phyloP scores from a whole-genome alignment of 2,329 filamentous ascomycete species.

The Gremmenia infestans region DNA sequence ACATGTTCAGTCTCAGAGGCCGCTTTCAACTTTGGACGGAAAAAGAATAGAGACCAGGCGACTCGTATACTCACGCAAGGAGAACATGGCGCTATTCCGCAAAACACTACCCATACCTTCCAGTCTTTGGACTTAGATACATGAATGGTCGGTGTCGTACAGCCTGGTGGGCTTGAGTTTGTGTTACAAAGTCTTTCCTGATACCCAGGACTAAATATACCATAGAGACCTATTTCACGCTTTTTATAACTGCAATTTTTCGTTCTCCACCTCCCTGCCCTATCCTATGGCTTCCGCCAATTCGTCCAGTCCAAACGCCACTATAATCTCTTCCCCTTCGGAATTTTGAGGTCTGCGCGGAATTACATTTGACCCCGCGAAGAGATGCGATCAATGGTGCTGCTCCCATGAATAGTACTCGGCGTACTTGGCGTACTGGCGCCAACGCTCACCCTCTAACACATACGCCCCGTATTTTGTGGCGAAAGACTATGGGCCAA shows the following conservation, averaged over 20 bases:
- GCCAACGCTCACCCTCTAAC: slow-evolving; percentile 31
- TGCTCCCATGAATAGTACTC: slow-evolving; percentile 32
- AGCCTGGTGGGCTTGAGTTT: slow-evolving; percentile 44
- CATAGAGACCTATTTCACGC: slow-evolving; percentile 37
- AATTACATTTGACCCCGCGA: slow-evolving; percentile 37
- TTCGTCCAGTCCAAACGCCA: slow-evolving; percentile 14
- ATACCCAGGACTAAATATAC: not conserved
- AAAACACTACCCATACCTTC: slow-evolving; percentile 44
- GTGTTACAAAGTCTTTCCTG: slow-evolving; percentile 10
- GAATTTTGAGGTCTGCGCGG: slow-evolving; percentile 39
- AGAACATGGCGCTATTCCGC: slow-evolving; percentile 42
- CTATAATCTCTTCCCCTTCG: slow-evolving; percentile 34
- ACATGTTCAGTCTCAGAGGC: slow-evolving; percentile 42
- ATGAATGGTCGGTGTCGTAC: slow-evolving; percentile 41
- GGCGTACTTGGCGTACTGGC: slow-evolving; percentile 41
- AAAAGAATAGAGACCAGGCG: slow-evolving; percentile 28
- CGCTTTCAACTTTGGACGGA: slow-evolving; percentile 42
- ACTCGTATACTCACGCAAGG: slow-evolving; percentile 38
- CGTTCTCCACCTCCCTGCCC: slow-evolving; percentile 33
- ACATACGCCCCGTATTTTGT: slow-evolving; percentile 37
- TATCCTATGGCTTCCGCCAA: slow-evolving; percentile 29
- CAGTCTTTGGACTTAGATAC: slow-evolving; percentile 44
- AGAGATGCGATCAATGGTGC: slow-evolving; percentile 38
- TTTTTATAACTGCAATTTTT: slow-evolving; percentile 33
- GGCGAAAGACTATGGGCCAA: slow-evolving; percentile 42